Conservation (phyloP, 1,284 basidiomycete species). For the Fomitopsis pinicola region DNA sequence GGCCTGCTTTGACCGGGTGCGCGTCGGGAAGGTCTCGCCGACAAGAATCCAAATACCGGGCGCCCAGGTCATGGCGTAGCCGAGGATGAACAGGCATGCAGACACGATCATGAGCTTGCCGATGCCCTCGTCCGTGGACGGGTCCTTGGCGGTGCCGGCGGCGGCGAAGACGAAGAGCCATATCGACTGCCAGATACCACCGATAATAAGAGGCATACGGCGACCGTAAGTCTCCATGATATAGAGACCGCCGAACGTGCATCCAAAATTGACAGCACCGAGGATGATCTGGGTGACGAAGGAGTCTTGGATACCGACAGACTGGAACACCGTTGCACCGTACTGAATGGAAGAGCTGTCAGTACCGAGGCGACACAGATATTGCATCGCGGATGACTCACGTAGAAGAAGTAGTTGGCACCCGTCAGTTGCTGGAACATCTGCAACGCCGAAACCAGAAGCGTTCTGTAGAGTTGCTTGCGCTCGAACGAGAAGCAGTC, state of each 20-base stretch:
- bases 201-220: conserved; percentile 58
- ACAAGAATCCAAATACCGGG: conserved; percentile 75
- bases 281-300: conserved; percentile 74
- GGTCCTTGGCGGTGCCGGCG: conserved; percentile 66
- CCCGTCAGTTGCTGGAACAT: conserved; percentile 76
- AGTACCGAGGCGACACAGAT: not conserved
- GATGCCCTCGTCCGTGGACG: conserved; percentile 40
- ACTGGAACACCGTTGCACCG: conserved; percentile 65
- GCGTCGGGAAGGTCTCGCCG: conserved; percentile 74
- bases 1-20: conserved; percentile 74
- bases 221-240: conserved; percentile 69
- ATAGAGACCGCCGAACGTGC: conserved; percentile 68
- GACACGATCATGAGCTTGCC: conserved; percentile 72
- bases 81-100: conserved; percentile 77
- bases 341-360: conserved; percentile 29
- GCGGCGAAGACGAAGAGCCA: conserved; percentile 81
- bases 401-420: conserved; percentile 66
- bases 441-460: conserved; percentile 68
- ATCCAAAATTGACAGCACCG: conserved; percentile 65
- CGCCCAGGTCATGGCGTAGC: conserved; percentile 76
- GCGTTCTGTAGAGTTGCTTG: conserved; percentile 59
- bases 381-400: conserved; percentile 8
- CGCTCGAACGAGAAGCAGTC: conserved; percentile 53
- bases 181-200: conserved; percentile 67
- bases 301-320: conserved; percentile 64